These are phyloP conservation scores for Blepharisma japonicum DNA, from an alignment of 73 alveolate species.

Conservation along the genomic window DNA sequence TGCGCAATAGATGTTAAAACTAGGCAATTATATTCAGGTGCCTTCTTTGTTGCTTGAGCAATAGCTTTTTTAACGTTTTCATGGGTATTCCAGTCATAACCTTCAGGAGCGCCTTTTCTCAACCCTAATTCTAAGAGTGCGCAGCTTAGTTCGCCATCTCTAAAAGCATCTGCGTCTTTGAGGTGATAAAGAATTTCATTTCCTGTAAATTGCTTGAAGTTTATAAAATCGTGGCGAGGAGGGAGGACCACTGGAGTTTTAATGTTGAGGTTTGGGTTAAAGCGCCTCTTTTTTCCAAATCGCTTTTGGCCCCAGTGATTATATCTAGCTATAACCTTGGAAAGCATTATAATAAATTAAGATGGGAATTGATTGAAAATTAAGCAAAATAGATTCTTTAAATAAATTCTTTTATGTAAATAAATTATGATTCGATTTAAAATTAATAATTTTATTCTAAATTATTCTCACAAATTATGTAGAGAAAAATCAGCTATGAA, in stretches of 20 bases:
- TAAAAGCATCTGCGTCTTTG: not conserved
- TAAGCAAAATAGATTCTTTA: too few relatives aligned
- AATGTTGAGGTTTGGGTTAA: not conserved
- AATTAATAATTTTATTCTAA: too few relatives aligned
- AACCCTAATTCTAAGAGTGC: not conserved
- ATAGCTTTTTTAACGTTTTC: not conserved
- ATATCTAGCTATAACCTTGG: too few relatives aligned
- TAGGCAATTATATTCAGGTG: constrained; percentile 17
- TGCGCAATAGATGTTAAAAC: constrained; percentile 12
- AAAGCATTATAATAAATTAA: too few relatives aligned
- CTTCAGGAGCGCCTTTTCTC: constrained; percentile 18
- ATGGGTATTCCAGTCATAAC: constrained; percentile 16
- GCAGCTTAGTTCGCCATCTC: not conserved
- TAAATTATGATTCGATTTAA: too few relatives aligned
- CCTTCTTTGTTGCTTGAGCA: not conserved
- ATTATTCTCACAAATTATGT: too few relatives aligned
- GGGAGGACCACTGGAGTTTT: not conserved
- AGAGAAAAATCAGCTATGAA: too few relatives aligned
- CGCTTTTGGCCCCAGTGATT: too few relatives aligned
- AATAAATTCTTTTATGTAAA: too few relatives aligned
- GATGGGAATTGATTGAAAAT: too few relatives aligned
- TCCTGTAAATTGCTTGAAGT: constrained; percentile 17
- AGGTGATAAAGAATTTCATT: constrained; percentile 3
- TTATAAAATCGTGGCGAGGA: not conserved
- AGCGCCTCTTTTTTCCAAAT: too few relatives aligned